phyloP scores from a whole-genome alignment of 768 basidiomycete genomes.

The Termitomyces sp. region DNA sequence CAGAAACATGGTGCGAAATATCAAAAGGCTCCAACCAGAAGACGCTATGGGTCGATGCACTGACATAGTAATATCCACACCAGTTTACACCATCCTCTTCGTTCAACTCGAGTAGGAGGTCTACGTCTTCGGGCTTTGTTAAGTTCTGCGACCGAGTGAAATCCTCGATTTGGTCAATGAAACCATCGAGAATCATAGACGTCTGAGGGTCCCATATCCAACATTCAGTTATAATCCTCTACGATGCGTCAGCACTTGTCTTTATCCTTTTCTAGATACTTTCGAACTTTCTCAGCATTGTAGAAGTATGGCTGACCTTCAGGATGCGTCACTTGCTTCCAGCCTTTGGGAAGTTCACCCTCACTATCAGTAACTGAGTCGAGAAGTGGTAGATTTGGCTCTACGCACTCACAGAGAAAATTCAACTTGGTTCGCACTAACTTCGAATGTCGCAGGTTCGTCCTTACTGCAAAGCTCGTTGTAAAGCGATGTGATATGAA shows the following conservation, averaged over 20 bases:
- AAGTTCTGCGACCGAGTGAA: neutral
- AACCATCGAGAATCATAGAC: neutral
- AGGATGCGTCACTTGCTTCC: slow-evolving; percentile 5
- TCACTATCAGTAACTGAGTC: neutral
- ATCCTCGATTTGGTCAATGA: neutral
- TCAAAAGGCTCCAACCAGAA: slow-evolving; percentile 3
- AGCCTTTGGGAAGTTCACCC: slow-evolving; percentile 1
- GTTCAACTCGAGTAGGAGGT: slow-evolving; percentile 1
- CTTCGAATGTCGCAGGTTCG: neutral
- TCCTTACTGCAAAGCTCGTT: neutral
- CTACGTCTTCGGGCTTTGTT: neutral
- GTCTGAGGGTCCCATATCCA: neutral
- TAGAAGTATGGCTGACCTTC: slow-evolving; percentile 7
- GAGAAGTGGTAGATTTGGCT: neutral
- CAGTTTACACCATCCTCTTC: neutral
- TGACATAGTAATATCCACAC: slow-evolving; percentile 3
- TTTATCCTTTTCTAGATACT: neutral
- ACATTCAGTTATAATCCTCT: slow-evolving; percentile 4
- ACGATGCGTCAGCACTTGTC: neutral
- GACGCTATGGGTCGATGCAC: neutral
- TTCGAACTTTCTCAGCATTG: neutral
- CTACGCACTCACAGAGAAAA: slow-evolving; percentile 1
- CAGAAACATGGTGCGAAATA: neutral
- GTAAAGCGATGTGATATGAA: no score
- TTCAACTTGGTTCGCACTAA: neutral